Base-by-base conservation (phyloP, 805 yeast species). In the Hanseniaspora osmophila region DNA sequence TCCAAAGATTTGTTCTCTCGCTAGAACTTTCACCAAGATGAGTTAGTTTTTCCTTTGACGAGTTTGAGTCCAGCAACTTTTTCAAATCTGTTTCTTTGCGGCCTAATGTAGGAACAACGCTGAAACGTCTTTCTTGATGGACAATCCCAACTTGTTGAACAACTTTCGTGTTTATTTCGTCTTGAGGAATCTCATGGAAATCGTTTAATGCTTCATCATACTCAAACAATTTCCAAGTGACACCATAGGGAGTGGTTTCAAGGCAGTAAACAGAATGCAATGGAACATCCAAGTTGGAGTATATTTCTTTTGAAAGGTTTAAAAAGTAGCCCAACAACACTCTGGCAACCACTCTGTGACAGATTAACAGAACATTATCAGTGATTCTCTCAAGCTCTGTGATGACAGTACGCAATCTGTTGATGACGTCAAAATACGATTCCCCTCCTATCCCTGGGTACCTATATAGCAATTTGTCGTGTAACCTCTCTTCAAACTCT, bases 401-500 rank as follows among this genome's bases (percentile, higher is more conserved):
- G 50, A 90, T 90, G 16, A 90, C 75, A 1, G 96, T 94, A 49
- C 94, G 71, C 47, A 90, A 70, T 50, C 98, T 71, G 52, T 87
- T 85, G 56, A 92, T 81, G 11, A 92, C 98, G 63, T 90, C 97
- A 53, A 90, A 65, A 54, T 90, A 90, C 0, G 95, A 84, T 62
- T 90, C 98, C 15, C 98, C 98, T 7, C 97, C 96, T 43, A 86
- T 84, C 3, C 98, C 98, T 1, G 97, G 98, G 58, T 90, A 90
- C 49, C 98, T 69, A 62, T 90, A 90, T 15, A 80, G 69, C 54
- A 90, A 69, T 62, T 90, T 90, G 62, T 86, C 82, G 38, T 71
- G 68, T 52, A 85, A 64, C 48, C 97, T 73, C 15, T 86, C 74
- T 38, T 73, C 75, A 58, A 80, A 90, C 60, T 90, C 97, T 33